phyloP scores from a whole-genome alignment of 2,329 filamentous ascomycete species.

The Helotiales sp. region DNA sequence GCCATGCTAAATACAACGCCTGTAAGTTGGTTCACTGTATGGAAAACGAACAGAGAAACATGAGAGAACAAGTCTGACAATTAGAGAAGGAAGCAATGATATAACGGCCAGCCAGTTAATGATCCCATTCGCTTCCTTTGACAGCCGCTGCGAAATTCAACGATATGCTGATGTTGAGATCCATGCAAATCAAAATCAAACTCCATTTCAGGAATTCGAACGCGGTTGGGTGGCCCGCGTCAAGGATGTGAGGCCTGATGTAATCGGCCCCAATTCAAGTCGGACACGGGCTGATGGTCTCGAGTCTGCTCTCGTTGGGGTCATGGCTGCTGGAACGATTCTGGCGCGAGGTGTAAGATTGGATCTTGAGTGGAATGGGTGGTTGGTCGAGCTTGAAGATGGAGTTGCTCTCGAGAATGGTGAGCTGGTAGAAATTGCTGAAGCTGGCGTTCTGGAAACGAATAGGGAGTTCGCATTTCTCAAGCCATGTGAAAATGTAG shows the following conservation, averaged over 20 bases:
- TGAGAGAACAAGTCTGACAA: not conserved
- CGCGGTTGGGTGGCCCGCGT: not conserved
- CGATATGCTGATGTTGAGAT: not conserved
- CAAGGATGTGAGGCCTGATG: not conserved
- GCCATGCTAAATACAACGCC: conserved; percentile 21
- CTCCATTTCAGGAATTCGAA: not conserved
- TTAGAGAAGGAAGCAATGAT: conserved; percentile 7
- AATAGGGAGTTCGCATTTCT: not conserved
- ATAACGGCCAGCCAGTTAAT: conserved; percentile 15
- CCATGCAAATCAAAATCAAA: not conserved
- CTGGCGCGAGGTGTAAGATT: not conserved
- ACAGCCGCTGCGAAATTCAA: not conserved
- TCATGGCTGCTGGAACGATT: not conserved
- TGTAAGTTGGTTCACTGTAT: not conserved
- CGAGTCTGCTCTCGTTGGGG: not conserved
- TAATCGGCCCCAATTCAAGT: not conserved
- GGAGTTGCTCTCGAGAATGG: not conserved
- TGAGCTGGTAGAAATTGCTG: not conserved
- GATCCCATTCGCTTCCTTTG: not conserved
- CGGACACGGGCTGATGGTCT: not conserved
- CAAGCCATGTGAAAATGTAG: conserved; percentile 20
- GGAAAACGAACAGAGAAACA: not conserved
- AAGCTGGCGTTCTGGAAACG: not conserved
- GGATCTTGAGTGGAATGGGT: not conserved
- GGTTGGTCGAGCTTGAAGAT: not conserved